Base-by-base conservation (phyloP, 2,329 filamentous ascomycete genomes). In the Verticillium klebahnii region DNA sequence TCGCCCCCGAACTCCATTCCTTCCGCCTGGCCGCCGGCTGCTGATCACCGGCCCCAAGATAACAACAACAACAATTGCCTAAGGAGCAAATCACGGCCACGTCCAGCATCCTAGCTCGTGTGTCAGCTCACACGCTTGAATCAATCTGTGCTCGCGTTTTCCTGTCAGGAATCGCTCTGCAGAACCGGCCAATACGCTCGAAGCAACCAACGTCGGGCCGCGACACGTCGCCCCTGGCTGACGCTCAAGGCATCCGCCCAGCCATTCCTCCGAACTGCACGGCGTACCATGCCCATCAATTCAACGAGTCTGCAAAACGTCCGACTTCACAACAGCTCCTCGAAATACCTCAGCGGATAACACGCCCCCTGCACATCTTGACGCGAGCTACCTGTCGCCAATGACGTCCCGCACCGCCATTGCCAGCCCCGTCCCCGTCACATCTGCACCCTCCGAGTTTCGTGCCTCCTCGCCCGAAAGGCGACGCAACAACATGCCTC, bases 401-500 rank as follows among this genome's bases (percentile, higher is more conserved):
- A 81, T 84, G 76, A 77, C 78, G 61, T 80, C 82, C 62, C 78
- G 81, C 68, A 74, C 77, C 60, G 76, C 80, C 60, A 69, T 80
- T 66, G 73, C 78, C 58, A 78, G 77, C 62, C 75, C 77, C 37
- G 72, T 78, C 45, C 71, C 74, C 56, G 71, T 77, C 65, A 66
- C 77, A 52, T 74, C 78, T 17, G 68, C 74, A 25, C 72, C 77
- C 45, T 73, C 77, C 32, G 40, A 50, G 40, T 23, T 50, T 50
- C 40, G 7, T 50, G 40, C 19, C 40, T 69, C 79, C 23, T 70
- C 78, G 61, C 77, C 80, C 64, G 82, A 83, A 69, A 80, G 82
- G 70, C 79, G 80, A 77, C 84, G 77, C 76, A 85, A 80, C 75
- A 86, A 83, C 75, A 86, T 83, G 78, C 86, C 90, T 60, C 89